Evolutionary conservation across 2,329 filamentous ascomycete species (phyloP), one percentile per base, ranked within the genome.

Genomic region (Aspergillus clavatus): DNA sequence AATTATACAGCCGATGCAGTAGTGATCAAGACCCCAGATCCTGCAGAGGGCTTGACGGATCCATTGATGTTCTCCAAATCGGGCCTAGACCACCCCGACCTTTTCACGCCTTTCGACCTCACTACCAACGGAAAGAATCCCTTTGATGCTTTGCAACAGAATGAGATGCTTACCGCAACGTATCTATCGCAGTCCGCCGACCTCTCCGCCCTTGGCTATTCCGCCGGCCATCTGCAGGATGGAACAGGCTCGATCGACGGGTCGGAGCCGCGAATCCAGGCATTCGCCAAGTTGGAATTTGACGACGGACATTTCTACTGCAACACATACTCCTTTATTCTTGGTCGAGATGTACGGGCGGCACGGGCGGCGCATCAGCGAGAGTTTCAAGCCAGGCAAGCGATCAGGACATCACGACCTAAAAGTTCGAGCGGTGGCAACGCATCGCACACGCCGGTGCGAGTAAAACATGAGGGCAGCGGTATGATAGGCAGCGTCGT

Each of bases 261-360:
- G 12, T 71, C 69, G 1, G 69, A 72, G 48, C 69, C 69, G 37
- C 62, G 66, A 38, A 77, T 81, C 48, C 74, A 78, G 52, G 81
- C 80, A 26, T 84, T 80, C 63, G 81, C 81, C 31, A 81, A 82
- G 59, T 71, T 84, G 38, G 76, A 79, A 56, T 83, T 84, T 60
- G 73, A 78, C 41, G 81, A 84, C 64, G 80, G 81, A 42, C 79
- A 81, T 57, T 84, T 81, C 60, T 83, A 82, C 59, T 78, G 83
- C 67, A 81, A 78, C 51, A 83, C 79, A 5, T 79, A 79, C 55
- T 76, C 78, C 23, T 77, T 83, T 45, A 75, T 80, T 40, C 69
- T 84, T n/a, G 80, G 80, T 33, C 77, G 81, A 60, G 80, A 84
- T 63, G 71, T 79, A 38, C 71, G 73, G 48, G 75, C 75, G 5